Base-by-base conservation (phyloP, 257 asterid genomes). In the Petunia secreta region DNA sequence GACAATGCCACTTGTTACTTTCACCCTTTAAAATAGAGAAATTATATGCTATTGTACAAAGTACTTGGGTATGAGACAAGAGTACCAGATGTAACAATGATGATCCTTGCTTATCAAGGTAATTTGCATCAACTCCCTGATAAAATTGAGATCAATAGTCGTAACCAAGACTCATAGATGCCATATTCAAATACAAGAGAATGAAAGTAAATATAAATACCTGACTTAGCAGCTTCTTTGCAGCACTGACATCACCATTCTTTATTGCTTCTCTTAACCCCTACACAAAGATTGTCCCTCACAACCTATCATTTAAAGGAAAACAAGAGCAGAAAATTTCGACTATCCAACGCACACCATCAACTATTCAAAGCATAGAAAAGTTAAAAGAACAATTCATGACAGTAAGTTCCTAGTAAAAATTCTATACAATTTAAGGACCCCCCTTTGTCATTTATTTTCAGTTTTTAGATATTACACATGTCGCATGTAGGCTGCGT, bases 231-330 rank as follows among this genome's bases (percentile, higher is more conserved):
- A 96, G 98, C 88, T 87, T 90, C 88, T 85, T 91, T 52, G 95
- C 98, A 64, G 94, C 90, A 57, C 91, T 83, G 4, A 87, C 80
- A 78, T 96, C 98, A n/a, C 99, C 98, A 75, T 92, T 94, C 87
- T 96, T 94, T 83, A 94, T 96, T 88, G 99, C 98, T 88, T 91
- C 98, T 80, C 97, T 91, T 80, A 94, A 83, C 82, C 99, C 98
- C 98, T 92, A 80, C 60, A 74, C 60, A 89, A 77, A 41, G 44
- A 82, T 79, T 84, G 83, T 54, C 39, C 67, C 34, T 4, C 44
- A 11, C 43, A 63, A 63, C n/a, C 68, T 63, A 63, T 37, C 38
- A 10, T 63, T 36, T 37, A 62, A 1, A 15, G 41, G 6, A 37
- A 48, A 71, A 50, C 6, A 36, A 36, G 13, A 37, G 46, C 25